Base-by-base conservation (phyloP, 331 rosid species). In the Rhamnella rubrinervis region DNA sequence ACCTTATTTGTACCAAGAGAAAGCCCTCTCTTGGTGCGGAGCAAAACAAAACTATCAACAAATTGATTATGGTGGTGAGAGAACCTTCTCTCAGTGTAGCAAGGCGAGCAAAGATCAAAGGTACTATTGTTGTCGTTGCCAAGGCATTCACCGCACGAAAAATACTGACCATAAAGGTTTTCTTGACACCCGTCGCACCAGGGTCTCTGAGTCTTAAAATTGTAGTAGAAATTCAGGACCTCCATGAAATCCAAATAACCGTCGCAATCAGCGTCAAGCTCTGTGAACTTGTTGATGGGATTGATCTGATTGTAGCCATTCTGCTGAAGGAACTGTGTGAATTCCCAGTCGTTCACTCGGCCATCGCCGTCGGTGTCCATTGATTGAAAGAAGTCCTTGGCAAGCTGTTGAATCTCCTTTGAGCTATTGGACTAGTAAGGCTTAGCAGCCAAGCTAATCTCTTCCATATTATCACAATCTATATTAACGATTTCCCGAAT, bases 11-110 rank as follows among this genome's bases (percentile, higher is more conserved):
- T 66, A 4, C 59, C 73, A n/a, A 23, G 28, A 13, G 79, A 63
- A 67, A 79, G 63, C 20, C 83, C 76, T 31, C 76, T 26, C 74
- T 79, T 79, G 83, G 76, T 49, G 6, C 80, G 53, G 18, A 79
- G 57, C 69, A 79, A 38, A 1, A 79, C 39, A 60, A 74, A 78
- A 55, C 61, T 74, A 46, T 79, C 83, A 65, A 74, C 16, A 61
- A 79, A 79, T 19, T 35, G 41, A 10, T 6, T 47, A 46, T 74
- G 83, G 51, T 15, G 19, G 71, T 78, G 78, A 59, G 1, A 4
- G 19, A 61, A 72, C 12, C 31, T 59, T 40, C 19, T 10, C 0
- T 18, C 16, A 18, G 61, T 16, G n/a, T 78, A 72, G 67, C 82
- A 68, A 18, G 17, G 15, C 9, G 67, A 41, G 16, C 82, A 78